Evolutionary conservation across 345 rosid genomes (phyloP).

Genomic region (Brassica incana): DNA sequence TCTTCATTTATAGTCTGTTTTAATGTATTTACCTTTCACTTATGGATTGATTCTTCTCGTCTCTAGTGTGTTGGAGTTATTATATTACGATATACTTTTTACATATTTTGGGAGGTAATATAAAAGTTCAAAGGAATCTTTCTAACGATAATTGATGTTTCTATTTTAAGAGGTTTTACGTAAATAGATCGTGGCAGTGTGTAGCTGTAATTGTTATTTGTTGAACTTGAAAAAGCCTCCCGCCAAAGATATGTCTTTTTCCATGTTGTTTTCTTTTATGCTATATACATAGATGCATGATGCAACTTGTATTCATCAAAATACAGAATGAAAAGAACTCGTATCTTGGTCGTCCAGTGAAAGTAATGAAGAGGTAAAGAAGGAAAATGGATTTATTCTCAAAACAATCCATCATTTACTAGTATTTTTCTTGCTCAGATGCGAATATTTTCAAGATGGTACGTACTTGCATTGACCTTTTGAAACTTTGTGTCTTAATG

Average conservation of each 20-base stretch:
- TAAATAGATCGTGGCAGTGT: conserved; percentile 11
- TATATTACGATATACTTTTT: not conserved
- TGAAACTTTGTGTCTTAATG: not conserved
- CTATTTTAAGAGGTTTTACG: not conserved
- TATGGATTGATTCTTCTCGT: conserved; percentile 34
- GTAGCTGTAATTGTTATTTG: conserved; percentile 6
- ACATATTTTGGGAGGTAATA: not conserved
- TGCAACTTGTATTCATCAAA: not conserved
- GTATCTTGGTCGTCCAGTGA: not conserved
- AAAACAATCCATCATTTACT: not conserved
- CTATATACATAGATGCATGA: not conserved
- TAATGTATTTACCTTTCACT: conserved; percentile 11
- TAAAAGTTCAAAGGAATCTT: not conserved
- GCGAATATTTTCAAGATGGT: conserved; percentile 23
- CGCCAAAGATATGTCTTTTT: not conserved
- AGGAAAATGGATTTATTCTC: not conserved
- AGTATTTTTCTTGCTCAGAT: conserved; percentile 11
- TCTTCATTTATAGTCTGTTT: not conserved
- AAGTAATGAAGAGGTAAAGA: not conserved
- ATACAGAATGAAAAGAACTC: not conserved
- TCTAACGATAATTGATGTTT: not conserved
- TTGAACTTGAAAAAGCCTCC: not conserved
- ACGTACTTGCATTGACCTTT: conserved; percentile 19
- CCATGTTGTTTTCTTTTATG: not conserved
- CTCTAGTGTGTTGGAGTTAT: conserved; percentile 35